These are phyloP conservation scores for Torulaspora maleeae DNA, from an alignment of 805 yeast species.

Conservation along the genomic window DNA sequence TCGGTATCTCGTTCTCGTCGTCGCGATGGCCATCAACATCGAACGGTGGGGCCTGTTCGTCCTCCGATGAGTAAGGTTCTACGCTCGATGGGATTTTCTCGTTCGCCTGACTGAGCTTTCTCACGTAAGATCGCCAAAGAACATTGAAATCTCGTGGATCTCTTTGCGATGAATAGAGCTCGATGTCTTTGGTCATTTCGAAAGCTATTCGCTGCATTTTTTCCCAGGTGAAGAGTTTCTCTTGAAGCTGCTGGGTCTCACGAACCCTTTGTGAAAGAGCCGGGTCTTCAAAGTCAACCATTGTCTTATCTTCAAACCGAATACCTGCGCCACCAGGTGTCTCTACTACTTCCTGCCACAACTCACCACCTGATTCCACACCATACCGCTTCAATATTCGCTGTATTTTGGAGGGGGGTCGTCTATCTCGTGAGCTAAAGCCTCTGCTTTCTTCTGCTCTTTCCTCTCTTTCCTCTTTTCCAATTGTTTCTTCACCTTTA, in stretches of 20 bases:
- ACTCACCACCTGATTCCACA: too few species aligned
- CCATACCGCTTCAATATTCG: not conserved
- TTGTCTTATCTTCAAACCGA: not conserved
- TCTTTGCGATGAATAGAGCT: conserved; percentile 18
- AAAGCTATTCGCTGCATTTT: conserved; percentile 42
- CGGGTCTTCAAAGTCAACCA: not conserved
- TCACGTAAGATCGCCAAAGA: conserved; percentile 42
- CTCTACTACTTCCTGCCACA: too few species aligned
- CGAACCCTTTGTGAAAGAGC: conserved; percentile 22
- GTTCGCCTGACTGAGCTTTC: conserved; percentile 11
- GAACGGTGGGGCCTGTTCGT: not conserved
- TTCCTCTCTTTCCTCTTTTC: conserved; percentile 8
- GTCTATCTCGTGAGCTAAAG: too few species aligned
- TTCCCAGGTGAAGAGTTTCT: conserved; percentile 16
- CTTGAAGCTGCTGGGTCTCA: conserved; percentile 12
- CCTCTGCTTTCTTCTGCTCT: not conserved
- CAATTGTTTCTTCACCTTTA: conserved; percentile 7
- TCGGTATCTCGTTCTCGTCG: not conserved
- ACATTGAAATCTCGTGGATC: conserved; percentile 37
- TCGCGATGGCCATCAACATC: not conserved
- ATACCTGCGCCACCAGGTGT: too few species aligned
- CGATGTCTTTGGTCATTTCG: conserved; percentile 40
- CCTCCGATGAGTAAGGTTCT: conserved; percentile 11
- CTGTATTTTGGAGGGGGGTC: conserved; percentile 3
- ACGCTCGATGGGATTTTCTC: conserved; percentile 13